Evolutionary conservation across 306 rosid species (phyloP).

Genomic region (Vicia faba): DNA sequence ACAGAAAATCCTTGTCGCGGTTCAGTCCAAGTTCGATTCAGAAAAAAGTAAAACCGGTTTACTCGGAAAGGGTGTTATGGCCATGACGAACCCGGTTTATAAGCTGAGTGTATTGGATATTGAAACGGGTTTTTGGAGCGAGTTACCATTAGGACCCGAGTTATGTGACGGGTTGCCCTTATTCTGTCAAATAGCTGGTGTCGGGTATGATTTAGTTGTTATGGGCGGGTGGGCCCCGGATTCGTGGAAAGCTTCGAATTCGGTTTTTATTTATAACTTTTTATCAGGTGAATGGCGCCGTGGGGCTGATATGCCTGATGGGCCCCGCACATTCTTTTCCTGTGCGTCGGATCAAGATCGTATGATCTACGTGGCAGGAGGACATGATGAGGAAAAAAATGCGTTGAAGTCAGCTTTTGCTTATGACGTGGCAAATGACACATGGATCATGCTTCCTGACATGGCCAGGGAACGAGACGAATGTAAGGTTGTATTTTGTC

Average conservation of each 20-base stretch:
- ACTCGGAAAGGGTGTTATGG: constrained; percentile 16
- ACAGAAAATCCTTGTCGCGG: constrained; percentile 56
- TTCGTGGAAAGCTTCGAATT: constrained; percentile 59
- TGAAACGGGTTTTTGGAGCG: constrained; percentile 53
- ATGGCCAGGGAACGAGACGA: constrained; percentile 74
- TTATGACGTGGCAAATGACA: constrained; percentile 54
- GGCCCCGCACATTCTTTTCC: constrained; percentile 59
- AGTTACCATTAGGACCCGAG: constrained; percentile 45
- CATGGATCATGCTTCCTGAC: constrained; percentile 55
- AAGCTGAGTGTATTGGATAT: constrained; percentile 52
- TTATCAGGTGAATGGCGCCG: constrained; percentile 57
- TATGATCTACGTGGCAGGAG: constrained; percentile 60
- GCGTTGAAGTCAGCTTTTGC: constrained; percentile 59
- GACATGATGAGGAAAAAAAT: constrained; percentile 67
- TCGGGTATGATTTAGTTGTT: constrained; percentile 58
- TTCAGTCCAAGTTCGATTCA: constrained; percentile 51
- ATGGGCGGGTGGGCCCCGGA: constrained; percentile 80
- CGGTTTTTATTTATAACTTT: constrained; percentile 57
- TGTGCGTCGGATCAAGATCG: constrained; percentile 51
- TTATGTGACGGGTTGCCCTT: constrained; percentile 53
- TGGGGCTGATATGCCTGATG: constrained; percentile 72
- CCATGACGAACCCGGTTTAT: constrained; percentile 44
- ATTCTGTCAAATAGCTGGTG: constrained; percentile 61
- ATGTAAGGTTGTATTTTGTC: constrained; percentile 54
- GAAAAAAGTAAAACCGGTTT: constrained; percentile 27